These are phyloP conservation scores for Rhizoclosmatium sp. DNA, from an alignment of 192 early-diverging fungal species.

Conservation along the genomic window DNA sequence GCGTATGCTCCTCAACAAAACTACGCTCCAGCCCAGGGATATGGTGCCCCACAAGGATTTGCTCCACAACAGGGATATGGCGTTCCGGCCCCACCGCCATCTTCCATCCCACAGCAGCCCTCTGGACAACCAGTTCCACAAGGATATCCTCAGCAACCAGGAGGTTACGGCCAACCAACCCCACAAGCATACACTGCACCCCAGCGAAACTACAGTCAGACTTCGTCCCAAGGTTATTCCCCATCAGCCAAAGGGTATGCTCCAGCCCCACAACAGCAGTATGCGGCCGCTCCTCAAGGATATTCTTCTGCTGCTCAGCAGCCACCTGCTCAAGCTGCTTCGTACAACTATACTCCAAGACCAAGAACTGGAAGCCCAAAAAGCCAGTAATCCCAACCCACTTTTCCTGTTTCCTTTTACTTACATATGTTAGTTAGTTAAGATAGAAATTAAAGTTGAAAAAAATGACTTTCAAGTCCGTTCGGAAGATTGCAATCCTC, in stretches of 20 bases:
- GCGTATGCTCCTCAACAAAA: background rate
- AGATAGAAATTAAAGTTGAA: background rate
- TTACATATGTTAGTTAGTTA: background rate
- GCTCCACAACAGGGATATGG: constrained; percentile 2
- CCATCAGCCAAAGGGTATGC: too few species aligned
- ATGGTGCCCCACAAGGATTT: background rate
- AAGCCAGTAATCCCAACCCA: background rate
- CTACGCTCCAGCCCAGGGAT: background rate
- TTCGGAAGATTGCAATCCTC: constrained; percentile 16
- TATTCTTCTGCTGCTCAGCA: background rate
- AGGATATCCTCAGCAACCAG: background rate
- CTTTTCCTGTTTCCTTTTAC: background rate
- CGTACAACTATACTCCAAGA: constrained; percentile 8
- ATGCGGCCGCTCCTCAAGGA: background rate
- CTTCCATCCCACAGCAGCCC: too few species aligned
- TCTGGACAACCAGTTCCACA: background rate
- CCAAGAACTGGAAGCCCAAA: constrained; percentile 4
- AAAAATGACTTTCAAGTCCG: background rate
- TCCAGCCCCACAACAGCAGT: background rate
- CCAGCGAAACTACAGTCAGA: background rate
- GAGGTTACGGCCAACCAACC: background rate
- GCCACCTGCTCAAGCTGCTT: too few species aligned
- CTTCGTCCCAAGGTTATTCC: too few species aligned
- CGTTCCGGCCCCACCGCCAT: background rate
- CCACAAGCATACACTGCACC: background rate